Evolutionary conservation across 768 basidiomycete species (phyloP), one percentile per base, ranked within the genome.

Genomic region (Multifurca ochricompacta): DNA sequence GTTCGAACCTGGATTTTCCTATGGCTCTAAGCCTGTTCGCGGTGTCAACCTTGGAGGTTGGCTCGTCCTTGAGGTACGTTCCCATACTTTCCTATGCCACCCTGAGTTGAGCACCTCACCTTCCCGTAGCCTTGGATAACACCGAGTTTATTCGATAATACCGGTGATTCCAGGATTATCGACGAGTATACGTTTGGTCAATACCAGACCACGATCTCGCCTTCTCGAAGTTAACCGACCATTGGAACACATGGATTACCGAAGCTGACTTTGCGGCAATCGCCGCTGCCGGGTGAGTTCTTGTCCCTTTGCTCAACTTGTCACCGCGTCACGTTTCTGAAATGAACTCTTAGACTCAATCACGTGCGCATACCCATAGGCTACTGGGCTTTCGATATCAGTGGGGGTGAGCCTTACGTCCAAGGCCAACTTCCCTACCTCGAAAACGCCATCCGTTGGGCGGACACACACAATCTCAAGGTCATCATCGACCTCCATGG

Each of bases 351-450:
- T 63, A 87, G 87, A 14, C 71, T 91, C 49, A 91, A 90, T 64
- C 87, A 90, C 67, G 84, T 91, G 52, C 81, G 89, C 42, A 64
- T 91, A 34, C 89, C 90, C 13, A 87, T 94, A 40, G 92, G 91
- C 11, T 95, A 88, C 67, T 94, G 89, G 89, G 90, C 87, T 1
- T 91, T 84, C 62, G 89, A 93, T 54, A 81, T 91, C 32, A 76
- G 78, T 19, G 73, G 74, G 11, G 87, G 87, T 4, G 85, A 91
- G 62, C 91, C 90, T 6, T 91, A 77, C 66, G 79, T 88, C 54
- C 77, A 80, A 68, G 88, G 88, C 11, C 88, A 90, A 66, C 70
- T 86, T 31, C 75, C 81, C 18, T 90, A 85, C 68, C 70, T 91
- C 19, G 59, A 72, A 57, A 76, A 81, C 36, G 87, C 87, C 7